Evolutionary conservation across 2,329 filamentous ascomycete genomes (phyloP), one percentile per base, ranked within the genome.

Genomic region (Penicillium sp.): DNA sequence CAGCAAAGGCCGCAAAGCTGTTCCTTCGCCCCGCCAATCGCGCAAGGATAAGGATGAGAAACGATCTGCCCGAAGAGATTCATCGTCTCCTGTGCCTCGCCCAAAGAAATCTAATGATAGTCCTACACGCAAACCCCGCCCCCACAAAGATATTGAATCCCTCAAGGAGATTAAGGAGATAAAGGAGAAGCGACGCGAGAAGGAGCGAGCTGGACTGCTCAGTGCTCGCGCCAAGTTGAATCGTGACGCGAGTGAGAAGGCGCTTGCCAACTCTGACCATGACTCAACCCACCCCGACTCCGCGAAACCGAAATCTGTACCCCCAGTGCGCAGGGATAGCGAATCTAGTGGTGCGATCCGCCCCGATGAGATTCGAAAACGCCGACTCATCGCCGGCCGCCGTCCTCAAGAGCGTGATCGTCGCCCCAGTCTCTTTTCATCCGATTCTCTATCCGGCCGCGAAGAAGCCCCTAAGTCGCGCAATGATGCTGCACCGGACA

Each of bases 311-410:
- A 77, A 74, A 59, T 41, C 59, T 21, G 55, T 59, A 11, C 33
- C 55, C 24, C 60, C 67, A 2, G 59, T 66, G 22, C 66, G 64
- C 31, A 71, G 65, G 52, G 70, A 70, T 19, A 72, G 68, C n/a
- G 73, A 76, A 44, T 65, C 67, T 14, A 66, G 59, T 48, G 57
- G 59, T 16, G 53, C 61, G 31, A 56, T 54, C 31, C 68, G 69
- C 24, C 64, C 63, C 5, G 75, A 77, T 37, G 75, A 78, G 29
- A 66, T 65, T 5, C 65, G 70, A 43, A 75, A 75, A 59, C 68
- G 76, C 51, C 73, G 76, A 24, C 63, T 77, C 41, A 76, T 77
- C 50, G 69, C 76, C 21, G 76, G 77, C 51, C 68, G 74, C 21
- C 75, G 75, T 27, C 75, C 74, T 1, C 69, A 74, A 35, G 72